phyloP scores from a whole-genome alignment of 2,329 filamentous ascomycete genomes.

The Colletotrichum somersetense region DNA sequence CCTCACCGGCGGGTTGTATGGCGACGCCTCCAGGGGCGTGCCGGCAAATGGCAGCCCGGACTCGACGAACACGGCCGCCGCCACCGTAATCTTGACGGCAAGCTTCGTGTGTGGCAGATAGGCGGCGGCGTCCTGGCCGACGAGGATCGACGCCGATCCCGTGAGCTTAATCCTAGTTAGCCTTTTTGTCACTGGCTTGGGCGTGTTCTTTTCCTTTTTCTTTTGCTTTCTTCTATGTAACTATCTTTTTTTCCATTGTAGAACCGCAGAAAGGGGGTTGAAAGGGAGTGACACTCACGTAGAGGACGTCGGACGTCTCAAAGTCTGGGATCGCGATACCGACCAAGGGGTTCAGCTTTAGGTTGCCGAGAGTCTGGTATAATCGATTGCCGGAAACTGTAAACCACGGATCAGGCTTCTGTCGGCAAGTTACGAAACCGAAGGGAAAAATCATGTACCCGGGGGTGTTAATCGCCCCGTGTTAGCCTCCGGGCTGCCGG shows the following conservation, averaged over 20 bases:
- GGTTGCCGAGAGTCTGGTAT: slow-evolving; percentile 87
- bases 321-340: slow-evolving; percentile 83
- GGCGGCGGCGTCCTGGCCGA: slow-evolving; percentile 71
- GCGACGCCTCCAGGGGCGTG: slow-evolving; percentile 68
- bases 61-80: slow-evolving; percentile 71
- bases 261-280: not conserved
- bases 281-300: slow-evolving; percentile 52
- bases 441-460: not conserved
- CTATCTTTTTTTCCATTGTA: not conserved
- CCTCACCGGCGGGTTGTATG: slow-evolving; percentile 83
- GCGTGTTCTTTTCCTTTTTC: not conserved
- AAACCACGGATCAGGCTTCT: not conserved
- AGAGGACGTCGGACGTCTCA: slow-evolving; percentile 78
- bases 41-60: slow-evolving; percentile 78
- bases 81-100: slow-evolving; percentile 76
- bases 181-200: not conserved
- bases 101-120: slow-evolving; percentile 79
- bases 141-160: slow-evolving; percentile 74
- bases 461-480: no score
- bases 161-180: slow-evolving; percentile 59
- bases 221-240: no score
- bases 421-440: not conserved
- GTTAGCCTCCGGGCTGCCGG: not conserved
- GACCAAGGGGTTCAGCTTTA: slow-evolving; percentile 73
- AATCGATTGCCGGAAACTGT: slow-evolving; percentile 81